phyloP scores from a whole-genome alignment of 352 stramenopile species.

The Pythium aphanidermatum region DNA sequence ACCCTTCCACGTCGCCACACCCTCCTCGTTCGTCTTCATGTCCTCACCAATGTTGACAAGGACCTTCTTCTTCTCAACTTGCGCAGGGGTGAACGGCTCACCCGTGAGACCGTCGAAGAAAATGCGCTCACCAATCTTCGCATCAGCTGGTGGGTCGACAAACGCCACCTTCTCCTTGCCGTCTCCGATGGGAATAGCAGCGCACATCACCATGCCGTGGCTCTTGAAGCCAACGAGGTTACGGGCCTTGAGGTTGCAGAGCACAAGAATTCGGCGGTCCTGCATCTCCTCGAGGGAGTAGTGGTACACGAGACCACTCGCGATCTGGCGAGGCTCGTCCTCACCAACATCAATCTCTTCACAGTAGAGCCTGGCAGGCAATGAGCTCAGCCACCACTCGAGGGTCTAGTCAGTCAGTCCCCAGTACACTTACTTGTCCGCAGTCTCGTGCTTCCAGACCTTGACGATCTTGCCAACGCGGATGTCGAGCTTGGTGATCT shows the following conservation, averaged over 20 bases:
- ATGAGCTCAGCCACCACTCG: too few species aligned
- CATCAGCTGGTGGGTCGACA: slow-evolving; percentile 71
- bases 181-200: slow-evolving; percentile 51
- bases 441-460: slow-evolving; percentile 89
- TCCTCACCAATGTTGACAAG: slow-evolving; percentile 67
- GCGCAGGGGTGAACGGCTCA: slow-evolving; percentile 70
- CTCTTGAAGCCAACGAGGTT: slow-evolving; percentile 89
- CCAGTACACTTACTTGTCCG: slow-evolving; percentile 83
- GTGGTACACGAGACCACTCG: slow-evolving; percentile 78
- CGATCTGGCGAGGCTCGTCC: slow-evolving; percentile 80
- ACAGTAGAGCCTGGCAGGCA: slow-evolving; percentile 86
- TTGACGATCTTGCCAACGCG: slow-evolving; percentile 89
- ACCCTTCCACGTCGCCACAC: slow-evolving; percentile 81
- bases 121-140: slow-evolving; percentile 70
- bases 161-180: slow-evolving; percentile 82
- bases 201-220: slow-evolving; percentile 91
- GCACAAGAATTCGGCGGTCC: slow-evolving; percentile 73
- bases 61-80: slow-evolving; percentile 90
- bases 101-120: slow-evolving; percentile 59
- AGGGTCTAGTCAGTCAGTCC: too few species aligned
- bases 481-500: slow-evolving; percentile 92
- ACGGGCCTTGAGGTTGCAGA: slow-evolving; percentile 89
- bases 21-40: slow-evolving; percentile 74
- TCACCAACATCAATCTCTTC: slow-evolving; percentile 91
- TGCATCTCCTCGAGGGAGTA: slow-evolving; percentile 88